phyloP scores from a whole-genome alignment of 495 filamentous ascomycete genomes.

The Pyrenula aspistea region DNA sequence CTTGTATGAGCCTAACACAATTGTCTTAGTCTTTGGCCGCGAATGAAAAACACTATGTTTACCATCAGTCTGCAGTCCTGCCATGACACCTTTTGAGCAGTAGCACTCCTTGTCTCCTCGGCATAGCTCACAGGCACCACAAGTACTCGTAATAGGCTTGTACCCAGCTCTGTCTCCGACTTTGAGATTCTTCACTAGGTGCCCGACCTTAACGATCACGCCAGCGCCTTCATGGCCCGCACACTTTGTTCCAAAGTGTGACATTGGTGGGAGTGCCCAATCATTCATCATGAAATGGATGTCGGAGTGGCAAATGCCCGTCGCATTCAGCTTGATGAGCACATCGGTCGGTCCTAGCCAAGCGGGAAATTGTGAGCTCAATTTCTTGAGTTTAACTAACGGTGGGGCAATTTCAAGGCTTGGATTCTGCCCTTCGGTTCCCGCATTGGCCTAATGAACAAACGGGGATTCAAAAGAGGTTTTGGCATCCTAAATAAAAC shows the following conservation, averaged over 20 bases:
- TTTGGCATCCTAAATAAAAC: too few species aligned
- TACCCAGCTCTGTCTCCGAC: constrained; percentile 47
- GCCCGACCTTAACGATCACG: constrained; percentile 39
- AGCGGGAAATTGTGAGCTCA: neutral
- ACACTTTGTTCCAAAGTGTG: constrained; percentile 28
- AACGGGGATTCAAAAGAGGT: too few species aligned
- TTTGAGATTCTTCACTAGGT: constrained; percentile 38
- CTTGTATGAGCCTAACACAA: neutral
- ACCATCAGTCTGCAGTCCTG: constrained; percentile 25
- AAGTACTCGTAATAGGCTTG: constrained; percentile 42
- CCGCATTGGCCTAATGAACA: too few species aligned
- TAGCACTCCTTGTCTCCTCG: constrained; percentile 31
- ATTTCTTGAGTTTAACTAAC: too few species aligned
- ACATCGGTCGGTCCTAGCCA: constrained; percentile 30
- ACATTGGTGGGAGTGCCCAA: constrained; percentile 34
- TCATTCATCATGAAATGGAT: constrained; percentile 36
- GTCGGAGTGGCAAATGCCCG: constrained; percentile 36
- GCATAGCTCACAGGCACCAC: constrained; percentile 36
- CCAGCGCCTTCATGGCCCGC: constrained; percentile 47
- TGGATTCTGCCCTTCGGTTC: too few species aligned
- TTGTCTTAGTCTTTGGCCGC: too few species aligned
- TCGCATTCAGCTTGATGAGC: constrained; percentile 32
- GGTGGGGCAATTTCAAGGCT: too few species aligned
- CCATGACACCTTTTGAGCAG: constrained; percentile 20
- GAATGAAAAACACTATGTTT: constrained; percentile 1